These are phyloP conservation scores for Aphanomyces astaci DNA, from an alignment of 352 stramenopile genomes.

Conservation along the genomic window DNA sequence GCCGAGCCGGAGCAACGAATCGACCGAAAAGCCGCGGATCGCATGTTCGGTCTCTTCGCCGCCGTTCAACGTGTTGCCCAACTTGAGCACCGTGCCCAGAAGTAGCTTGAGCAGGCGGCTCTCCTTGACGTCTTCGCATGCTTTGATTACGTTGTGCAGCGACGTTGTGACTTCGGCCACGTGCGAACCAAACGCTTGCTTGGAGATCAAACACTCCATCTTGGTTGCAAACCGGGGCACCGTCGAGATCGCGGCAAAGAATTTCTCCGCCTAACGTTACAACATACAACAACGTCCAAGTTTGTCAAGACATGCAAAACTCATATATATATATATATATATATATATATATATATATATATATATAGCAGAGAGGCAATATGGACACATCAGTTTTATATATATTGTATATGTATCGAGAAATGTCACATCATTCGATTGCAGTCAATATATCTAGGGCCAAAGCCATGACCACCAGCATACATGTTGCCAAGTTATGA, in stretches of 20 bases:
- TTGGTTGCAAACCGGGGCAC: constrained; percentile 56
- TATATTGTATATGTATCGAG: too few species aligned
- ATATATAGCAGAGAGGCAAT: too few species aligned
- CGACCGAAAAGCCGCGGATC: constrained; percentile 93
- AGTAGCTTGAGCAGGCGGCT: constrained; percentile 90
- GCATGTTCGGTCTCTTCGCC: constrained; percentile 57
- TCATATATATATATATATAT: too few species aligned
- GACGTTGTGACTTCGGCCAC: constrained; percentile 75
- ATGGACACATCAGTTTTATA: too few species aligned
- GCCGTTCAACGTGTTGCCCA: constrained; percentile 96
- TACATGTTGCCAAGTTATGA: too few species aligned
- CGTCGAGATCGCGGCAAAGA: constrained; percentile 80
- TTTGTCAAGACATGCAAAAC: too few species aligned
- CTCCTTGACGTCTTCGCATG: constrained; percentile 91
- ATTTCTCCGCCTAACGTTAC: constrained; percentile 83
- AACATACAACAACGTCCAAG: too few species aligned
- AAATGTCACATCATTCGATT: too few species aligned
- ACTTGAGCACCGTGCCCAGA: constrained; percentile 94
- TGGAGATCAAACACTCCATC: constrained; percentile 78
- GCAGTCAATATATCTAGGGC: too few species aligned
- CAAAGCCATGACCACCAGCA: too few species aligned
- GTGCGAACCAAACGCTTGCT: constrained; percentile 59
- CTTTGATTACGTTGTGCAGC: constrained; percentile 76
- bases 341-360: too few species aligned
- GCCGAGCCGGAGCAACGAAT: constrained; percentile 88